Conservation (phyloP, 1,284 basidiomycete genomes). For the Cryptococcus sp. region DNA sequence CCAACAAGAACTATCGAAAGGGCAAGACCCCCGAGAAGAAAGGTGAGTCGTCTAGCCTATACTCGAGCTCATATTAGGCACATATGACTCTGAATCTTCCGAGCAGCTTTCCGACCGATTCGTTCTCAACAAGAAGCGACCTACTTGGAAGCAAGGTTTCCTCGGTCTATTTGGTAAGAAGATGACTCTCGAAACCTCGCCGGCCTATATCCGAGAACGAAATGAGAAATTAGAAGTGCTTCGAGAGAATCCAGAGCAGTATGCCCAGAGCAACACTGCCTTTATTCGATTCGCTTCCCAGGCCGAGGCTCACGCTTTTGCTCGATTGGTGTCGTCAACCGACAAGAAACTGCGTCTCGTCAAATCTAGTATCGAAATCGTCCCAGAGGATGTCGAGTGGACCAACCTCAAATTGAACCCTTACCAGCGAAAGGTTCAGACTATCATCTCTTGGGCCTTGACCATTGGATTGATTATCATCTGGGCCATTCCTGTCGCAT, state of each 20-base stretch:
- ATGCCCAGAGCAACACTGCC: slow-evolving; percentile 54
- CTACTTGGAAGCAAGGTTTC: slow-evolving; percentile 58
- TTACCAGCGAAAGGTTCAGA: slow-evolving; percentile 52
- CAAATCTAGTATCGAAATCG: slow-evolving; percentile 62
- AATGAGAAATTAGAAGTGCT: slow-evolving; percentile 49
- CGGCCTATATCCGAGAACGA: slow-evolving; percentile 52
- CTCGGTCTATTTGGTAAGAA: slow-evolving; percentile 54
- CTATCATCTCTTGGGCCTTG: slow-evolving; percentile 51
- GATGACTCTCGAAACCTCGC: slow-evolving; percentile 53
- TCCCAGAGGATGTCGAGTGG: slow-evolving; percentile 87
- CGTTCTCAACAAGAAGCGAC: slow-evolving; percentile 50
- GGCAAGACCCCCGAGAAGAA: slow-evolving; percentile 47
- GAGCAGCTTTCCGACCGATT: slow-evolving; percentile 53
- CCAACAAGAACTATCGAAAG: slow-evolving; percentile 59
- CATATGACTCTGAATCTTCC: slow-evolving; percentile 53
- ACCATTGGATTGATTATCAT: slow-evolving; percentile 55
- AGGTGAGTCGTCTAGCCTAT: slow-evolving; percentile 20
- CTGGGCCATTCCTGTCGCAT: slow-evolving; percentile 61
- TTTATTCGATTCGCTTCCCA: slow-evolving; percentile 87
- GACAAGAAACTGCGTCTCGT: slow-evolving; percentile 31
- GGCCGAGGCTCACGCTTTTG: slow-evolving; percentile 53
- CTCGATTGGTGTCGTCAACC: slow-evolving; percentile 59
- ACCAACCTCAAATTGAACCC: slow-evolving; percentile 59
- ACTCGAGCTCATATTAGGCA: slow-evolving; percentile 23
- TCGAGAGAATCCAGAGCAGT: slow-evolving; percentile 56